Evolutionary conservation across 805 yeast species (phyloP).

Genomic region (Candida bentonensis): DNA sequence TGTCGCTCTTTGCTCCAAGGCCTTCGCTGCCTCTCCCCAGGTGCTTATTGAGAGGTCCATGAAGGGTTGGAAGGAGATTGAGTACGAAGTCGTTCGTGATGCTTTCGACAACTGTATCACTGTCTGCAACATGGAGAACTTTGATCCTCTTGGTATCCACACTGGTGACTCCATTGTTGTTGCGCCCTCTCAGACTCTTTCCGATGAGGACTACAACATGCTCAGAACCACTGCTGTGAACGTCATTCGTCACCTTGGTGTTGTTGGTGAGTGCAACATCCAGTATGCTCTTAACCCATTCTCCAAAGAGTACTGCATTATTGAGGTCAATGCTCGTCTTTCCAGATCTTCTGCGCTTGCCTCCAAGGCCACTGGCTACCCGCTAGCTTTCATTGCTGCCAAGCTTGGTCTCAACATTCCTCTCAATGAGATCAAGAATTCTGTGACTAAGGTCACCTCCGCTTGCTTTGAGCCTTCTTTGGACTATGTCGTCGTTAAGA

Average conservation of each 20-base stretch:
- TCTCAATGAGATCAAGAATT: constrained; percentile 87
- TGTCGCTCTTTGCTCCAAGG: constrained; percentile 76
- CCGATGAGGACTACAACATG: constrained; percentile 97
- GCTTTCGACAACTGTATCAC: constrained; percentile 94
- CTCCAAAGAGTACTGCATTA: constrained; percentile 88
- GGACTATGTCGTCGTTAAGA: constrained; percentile 92
- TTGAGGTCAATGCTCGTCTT: constrained; percentile 93
- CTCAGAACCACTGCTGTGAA: constrained; percentile 94
- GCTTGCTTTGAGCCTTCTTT: constrained; percentile 96
- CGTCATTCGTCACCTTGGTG: constrained; percentile 94
- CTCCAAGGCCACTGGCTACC: constrained; percentile 97
- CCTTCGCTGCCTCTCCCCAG: constrained; percentile 84
- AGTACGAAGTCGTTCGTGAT: constrained; percentile 96
- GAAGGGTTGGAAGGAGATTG: constrained; percentile 99
- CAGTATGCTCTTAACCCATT: constrained; percentile 95
- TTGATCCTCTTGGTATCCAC: constrained; percentile 95
- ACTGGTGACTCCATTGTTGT: constrained; percentile 98
- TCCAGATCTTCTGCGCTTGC: constrained; percentile 97
- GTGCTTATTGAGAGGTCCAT: constrained; percentile 90
- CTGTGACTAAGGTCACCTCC: constrained; percentile 89
- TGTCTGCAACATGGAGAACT: constrained; percentile 98
- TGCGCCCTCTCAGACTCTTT: constrained; percentile 94
- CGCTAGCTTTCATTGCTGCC: constrained; percentile 97
- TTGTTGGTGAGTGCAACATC: constrained; percentile 97
- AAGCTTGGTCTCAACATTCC: constrained; percentile 92